Base-by-base conservation (phyloP, 768 basidiomycete species). In the Fistulinella prunicolor region DNA sequence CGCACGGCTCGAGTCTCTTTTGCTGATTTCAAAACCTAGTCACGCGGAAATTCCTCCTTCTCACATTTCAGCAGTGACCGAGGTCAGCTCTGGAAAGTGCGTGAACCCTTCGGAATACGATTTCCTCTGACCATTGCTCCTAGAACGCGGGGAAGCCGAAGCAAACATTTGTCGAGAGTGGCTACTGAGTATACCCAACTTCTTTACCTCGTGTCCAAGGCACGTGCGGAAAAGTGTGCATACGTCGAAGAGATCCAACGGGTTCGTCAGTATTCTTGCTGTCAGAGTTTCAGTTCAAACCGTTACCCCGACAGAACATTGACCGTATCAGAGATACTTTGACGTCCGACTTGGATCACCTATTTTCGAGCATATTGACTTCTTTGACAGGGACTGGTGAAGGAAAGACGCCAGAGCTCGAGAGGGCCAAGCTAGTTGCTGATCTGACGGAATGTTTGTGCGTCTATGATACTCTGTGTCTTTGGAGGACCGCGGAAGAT, bases 131-230 rank as follows among this genome's bases (percentile, higher is more conserved):
- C 34, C n/a, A 4, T 54, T 42, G 17, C 57, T n/a, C 23, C 39
- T 51, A 87, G 85, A 60, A 67, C 73, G 32, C 80, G 75, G 53
- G 79, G 78, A 9, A 83, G 80, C 62, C 76, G 83, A 38, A 83
- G 86, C 26, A 89, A 92, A 63, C 89, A 92, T 62, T 74, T 95
- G 13, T 76, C 79, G 10, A 81, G 94, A 42, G 88, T 94, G 23
- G 91, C 94, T 13, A 76, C 83, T 9, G 96, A 97, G 67, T 98
- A 95, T 62, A 89, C 81, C 9, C 94, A 98, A 62, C 76, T 98
- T 17, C 74, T 93, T 21, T 99, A 99, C 64, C 89, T 96, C 55
- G 79, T 81, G 21, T 79, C 82, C 17, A 95, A 96, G 66, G 92
- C 94, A 10, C 74, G 79, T 6, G 69, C 70, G 9, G 88, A 94